phyloP scores from a whole-genome alignment of 345 rosid species.

The Linum usitatissimum region DNA sequence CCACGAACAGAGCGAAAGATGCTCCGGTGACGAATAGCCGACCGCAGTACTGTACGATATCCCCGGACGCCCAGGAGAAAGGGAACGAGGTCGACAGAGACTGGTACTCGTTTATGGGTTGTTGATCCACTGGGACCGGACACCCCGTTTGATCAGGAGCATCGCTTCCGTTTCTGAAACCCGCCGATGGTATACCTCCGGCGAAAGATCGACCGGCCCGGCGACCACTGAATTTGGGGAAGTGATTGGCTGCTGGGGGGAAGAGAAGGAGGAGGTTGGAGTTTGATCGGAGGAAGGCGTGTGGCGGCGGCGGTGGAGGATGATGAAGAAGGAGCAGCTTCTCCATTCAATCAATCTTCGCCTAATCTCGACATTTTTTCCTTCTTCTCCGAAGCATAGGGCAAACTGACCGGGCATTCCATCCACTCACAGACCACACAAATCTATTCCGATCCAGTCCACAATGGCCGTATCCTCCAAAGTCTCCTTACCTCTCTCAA shows the following conservation, averaged over 20 bases:
- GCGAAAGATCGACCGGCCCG: background rate
- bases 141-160: constrained; percentile 56
- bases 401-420: too few relatives aligned
- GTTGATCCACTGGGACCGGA: constrained; percentile 78
- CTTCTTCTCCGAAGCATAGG: too few relatives aligned
- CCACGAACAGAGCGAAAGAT: constrained; percentile 57
- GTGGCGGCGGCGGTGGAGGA: constrained; percentile 12
- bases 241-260: constrained; percentile 1
- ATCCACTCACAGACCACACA: too few relatives aligned
- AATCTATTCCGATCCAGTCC: background rate
- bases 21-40: constrained; percentile 61
- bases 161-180: constrained; percentile 38
- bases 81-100: constrained; percentile 76
- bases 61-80: constrained; percentile 68
- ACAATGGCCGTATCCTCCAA: background rate
- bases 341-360: background rate
- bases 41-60: constrained; percentile 40
- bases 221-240: constrained; percentile 10
- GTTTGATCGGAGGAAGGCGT: constrained; percentile 12
- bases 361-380: background rate
- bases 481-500: constrained; percentile 2
- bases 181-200: constrained; percentile 7
- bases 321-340: constrained; percentile 10
- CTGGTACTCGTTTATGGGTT: constrained; percentile 78
- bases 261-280: background rate